These are phyloP conservation scores for Teunomyces pallodes DNA, from an alignment of 805 yeast species.

Conservation along the genomic window DNA sequence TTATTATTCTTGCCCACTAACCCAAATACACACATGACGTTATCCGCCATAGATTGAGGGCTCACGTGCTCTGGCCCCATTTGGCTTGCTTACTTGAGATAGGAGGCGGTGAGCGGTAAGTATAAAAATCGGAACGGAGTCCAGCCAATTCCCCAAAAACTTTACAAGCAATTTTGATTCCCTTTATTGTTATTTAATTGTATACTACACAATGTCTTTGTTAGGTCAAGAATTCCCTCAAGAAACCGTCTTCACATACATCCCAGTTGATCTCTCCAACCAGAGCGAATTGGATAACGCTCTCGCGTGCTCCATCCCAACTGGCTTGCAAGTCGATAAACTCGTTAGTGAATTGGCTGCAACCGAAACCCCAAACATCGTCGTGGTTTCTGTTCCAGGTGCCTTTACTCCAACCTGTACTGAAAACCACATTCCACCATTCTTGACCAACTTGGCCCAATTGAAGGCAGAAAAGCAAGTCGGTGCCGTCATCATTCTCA, in stretches of 20 bases:
- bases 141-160: no score
- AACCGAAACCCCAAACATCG: slow-evolving; percentile 21
- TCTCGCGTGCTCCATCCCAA: slow-evolving; percentile 18
- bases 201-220: neutral
- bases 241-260: slow-evolving; percentile 31
- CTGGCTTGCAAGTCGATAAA: slow-evolving; percentile 32
- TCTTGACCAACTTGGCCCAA: slow-evolving; percentile 25
- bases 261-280: slow-evolving; percentile 33
- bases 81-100: no score
- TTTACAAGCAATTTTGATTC: neutral
- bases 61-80: no score
- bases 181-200: neutral
- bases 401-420: slow-evolving; percentile 47
- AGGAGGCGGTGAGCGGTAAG: no score
- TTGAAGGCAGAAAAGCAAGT: slow-evolving; percentile 29
- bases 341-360: slow-evolving; percentile 19
- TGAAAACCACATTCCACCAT: slow-evolving; percentile 43
- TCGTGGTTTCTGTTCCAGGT: slow-evolving; percentile 42
- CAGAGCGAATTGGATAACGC: neutral
- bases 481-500: slow-evolving; percentile 32
- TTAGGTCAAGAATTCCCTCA: slow-evolving; percentile 25
- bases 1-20: no score
- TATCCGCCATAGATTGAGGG: no score
- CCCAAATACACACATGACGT: no score
- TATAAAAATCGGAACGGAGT: no score